Percentiles rank a stretch among this genome's conserved stretches.
phyloP scores from a whole-genome alignment of 2,329 filamentous ascomycete genomes.

The Botryotinia narcissicola region DNA sequence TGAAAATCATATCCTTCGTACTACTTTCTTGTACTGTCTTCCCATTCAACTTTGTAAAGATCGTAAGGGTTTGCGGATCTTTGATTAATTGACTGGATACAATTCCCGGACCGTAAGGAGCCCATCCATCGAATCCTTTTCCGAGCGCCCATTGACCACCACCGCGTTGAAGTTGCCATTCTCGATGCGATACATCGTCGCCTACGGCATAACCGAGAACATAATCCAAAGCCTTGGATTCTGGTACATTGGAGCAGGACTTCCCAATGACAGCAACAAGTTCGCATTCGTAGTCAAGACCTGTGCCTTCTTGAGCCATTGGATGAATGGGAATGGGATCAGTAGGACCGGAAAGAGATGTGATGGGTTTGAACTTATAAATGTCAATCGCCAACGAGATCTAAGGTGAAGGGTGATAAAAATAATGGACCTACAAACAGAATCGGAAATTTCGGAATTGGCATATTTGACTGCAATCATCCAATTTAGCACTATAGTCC shows the following conservation, averaged over 20 bases:
- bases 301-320: constrained; percentile 63
- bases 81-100: constrained; percentile 55
- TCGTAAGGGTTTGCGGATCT: constrained; percentile 56
- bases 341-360: constrained; percentile 61
- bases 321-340: constrained; percentile 65
- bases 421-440: constrained; percentile 52
- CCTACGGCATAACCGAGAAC: constrained; percentile 73
- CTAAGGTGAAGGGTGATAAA: neutral
- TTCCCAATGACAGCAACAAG: constrained; percentile 72
- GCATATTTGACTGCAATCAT: constrained; percentile 55
- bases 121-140: constrained; percentile 75
- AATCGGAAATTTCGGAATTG: constrained; percentile 68
- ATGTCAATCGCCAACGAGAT: neutral
- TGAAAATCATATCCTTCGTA: constrained; percentile 63
- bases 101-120: constrained; percentile 70
- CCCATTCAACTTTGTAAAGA: constrained; percentile 60
- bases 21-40: constrained; percentile 54
- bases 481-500: neutral
- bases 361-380: constrained; percentile 59
- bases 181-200: constrained; percentile 77
- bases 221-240: constrained; percentile 64
- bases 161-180: constrained; percentile 69
- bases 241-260: constrained; percentile 61
- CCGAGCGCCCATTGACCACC: constrained; percentile 70
- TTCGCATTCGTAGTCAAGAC: constrained; percentile 78